Conservation (phyloP, 371 early-diverging fungal genomes). For the Dichotomocladium elegans region DNA sequence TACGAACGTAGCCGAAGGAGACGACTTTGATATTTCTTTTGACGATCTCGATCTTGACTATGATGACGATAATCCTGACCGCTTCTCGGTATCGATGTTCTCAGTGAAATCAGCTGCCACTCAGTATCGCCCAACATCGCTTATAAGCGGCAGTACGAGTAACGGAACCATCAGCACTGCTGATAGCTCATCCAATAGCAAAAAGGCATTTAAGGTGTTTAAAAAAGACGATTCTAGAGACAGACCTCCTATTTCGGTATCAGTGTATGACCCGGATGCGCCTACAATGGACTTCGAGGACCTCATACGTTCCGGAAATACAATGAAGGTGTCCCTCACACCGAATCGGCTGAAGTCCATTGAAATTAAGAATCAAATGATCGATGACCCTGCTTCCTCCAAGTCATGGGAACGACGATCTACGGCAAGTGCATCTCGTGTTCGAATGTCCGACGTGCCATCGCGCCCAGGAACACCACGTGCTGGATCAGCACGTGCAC, state of each 20-base stretch:
- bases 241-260: slow-evolving; percentile 9
- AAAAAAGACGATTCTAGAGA: slow-evolving; percentile 25
- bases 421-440: slow-evolving; percentile 7
- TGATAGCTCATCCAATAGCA: slow-evolving; percentile 14
- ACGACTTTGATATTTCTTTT: slow-evolving; percentile 8
- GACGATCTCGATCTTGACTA: slow-evolving; percentile 36
- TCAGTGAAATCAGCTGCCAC: slow-evolving; percentile 13
- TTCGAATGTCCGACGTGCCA: not conserved
- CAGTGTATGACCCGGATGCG: slow-evolving; percentile 36
- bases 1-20: not conserved
- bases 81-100: slow-evolving; percentile 11
- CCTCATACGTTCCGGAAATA: slow-evolving; percentile 48
- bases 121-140: slow-evolving; percentile 24
- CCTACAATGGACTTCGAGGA: slow-evolving; percentile 43
- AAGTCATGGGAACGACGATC: slow-evolving; percentile 33
- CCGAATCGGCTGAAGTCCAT: slow-evolving; percentile 53
- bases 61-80: slow-evolving; percentile 16
- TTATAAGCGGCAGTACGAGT: slow-evolving; percentile 25
- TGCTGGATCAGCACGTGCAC: slow-evolving; percentile 7
- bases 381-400: slow-evolving; percentile 3
- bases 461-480: slow-evolving; percentile 3
- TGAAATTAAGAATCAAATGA: slow-evolving; percentile 35
- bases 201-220: slow-evolving; percentile 39
- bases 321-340: slow-evolving; percentile 52
- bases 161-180: slow-evolving; percentile 16